These are phyloP conservation scores for Pseudopithomyces chartarum DNA, from an alignment of 2,329 filamentous ascomycete genomes.

Conservation along the genomic window DNA sequence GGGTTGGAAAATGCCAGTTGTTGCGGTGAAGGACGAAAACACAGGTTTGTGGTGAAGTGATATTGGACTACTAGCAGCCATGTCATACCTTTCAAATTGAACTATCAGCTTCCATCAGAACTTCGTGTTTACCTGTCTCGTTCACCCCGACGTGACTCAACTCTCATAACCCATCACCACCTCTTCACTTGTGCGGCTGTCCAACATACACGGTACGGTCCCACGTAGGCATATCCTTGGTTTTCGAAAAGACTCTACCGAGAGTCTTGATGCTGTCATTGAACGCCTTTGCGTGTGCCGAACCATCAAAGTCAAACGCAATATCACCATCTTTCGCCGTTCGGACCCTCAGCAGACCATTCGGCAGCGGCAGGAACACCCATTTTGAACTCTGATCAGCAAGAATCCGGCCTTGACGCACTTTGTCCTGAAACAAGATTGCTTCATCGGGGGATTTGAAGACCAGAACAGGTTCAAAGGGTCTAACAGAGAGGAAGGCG, in stretches of 20 bases:
- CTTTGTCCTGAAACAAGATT: conserved; percentile 22
- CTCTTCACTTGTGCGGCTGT: conserved; percentile 5
- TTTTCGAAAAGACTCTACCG: conserved; percentile 16
- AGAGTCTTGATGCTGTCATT: conserved; percentile 21
- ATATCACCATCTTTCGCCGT: conserved; percentile 23
- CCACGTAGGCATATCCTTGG: conserved; percentile 12
- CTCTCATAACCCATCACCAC: neutral
- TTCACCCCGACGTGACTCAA: neutral
- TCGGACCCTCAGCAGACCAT: conserved; percentile 22
- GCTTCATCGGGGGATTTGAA: conserved; percentile 20
- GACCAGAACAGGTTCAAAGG: conserved; percentile 29
- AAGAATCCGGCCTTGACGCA: conserved; percentile 25
- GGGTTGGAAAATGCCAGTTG: no score
- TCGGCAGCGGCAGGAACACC: conserved; percentile 28
- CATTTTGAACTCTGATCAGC: conserved; percentile 15
- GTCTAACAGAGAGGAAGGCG: conserved; percentile 26
- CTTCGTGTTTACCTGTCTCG: neutral
- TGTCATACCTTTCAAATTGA: neutral
- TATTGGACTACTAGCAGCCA: no score
- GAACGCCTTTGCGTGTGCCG: conserved; percentile 16
- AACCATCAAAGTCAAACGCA: conserved; percentile 25
- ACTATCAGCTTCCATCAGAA: neutral
- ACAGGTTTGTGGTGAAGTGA: no score
- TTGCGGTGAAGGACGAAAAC: no score
- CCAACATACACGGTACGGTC: conserved; percentile 26